phyloP scores from a whole-genome alignment of 2,329 filamentous ascomycete species.

The Ophiostoma sp. region DNA sequence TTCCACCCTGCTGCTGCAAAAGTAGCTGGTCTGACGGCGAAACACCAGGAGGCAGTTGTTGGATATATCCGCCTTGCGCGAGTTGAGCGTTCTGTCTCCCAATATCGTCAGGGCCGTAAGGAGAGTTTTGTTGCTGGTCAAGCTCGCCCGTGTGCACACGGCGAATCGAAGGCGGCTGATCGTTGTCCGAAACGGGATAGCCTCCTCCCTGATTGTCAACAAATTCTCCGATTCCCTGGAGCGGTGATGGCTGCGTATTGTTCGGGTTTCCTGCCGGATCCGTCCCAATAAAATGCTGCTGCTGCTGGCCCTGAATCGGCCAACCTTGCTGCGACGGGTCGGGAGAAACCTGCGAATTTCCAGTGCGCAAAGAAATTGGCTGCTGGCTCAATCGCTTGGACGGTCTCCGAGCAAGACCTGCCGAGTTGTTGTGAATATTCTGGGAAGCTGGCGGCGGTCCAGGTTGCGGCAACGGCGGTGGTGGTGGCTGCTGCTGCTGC shows the following conservation, averaged over 20 bases:
- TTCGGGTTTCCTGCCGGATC: constrained; percentile 1
- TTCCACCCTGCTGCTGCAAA: constrained; percentile 35
- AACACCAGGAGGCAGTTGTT: constrained; percentile 38
- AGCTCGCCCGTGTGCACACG: constrained; percentile 44
- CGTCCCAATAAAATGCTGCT: constrained; percentile 19
- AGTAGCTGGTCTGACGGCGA: constrained; percentile 37
- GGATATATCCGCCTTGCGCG: constrained; percentile 32
- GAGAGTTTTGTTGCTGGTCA: constrained; percentile 43
- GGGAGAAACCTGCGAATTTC: constrained; percentile 43
- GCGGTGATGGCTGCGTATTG: constrained; percentile 45
- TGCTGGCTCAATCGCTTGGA: constrained; percentile 59
- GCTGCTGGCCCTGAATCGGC: constrained; percentile 32
- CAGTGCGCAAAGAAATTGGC: constrained; percentile 46
- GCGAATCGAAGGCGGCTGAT: constrained; percentile 45
- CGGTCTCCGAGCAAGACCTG: constrained; percentile 52
- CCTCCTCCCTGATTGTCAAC: constrained; percentile 30
- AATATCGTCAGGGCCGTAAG: constrained; percentile 48
- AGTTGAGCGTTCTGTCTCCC: constrained; percentile 37
- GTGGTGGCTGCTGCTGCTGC: constrained; percentile 28
- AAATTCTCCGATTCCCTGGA: constrained; percentile 46
- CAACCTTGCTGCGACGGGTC: constrained; percentile 39
- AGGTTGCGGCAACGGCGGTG: constrained; percentile 21
- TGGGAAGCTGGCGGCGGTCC: constrained; percentile 32
- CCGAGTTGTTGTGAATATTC: constrained; percentile 50
- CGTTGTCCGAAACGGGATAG: constrained; percentile 42